These are phyloP conservation scores for Nothopassalora personata DNA, from an alignment of 2,329 filamentous ascomycete genomes.

Conservation along the genomic window DNA sequence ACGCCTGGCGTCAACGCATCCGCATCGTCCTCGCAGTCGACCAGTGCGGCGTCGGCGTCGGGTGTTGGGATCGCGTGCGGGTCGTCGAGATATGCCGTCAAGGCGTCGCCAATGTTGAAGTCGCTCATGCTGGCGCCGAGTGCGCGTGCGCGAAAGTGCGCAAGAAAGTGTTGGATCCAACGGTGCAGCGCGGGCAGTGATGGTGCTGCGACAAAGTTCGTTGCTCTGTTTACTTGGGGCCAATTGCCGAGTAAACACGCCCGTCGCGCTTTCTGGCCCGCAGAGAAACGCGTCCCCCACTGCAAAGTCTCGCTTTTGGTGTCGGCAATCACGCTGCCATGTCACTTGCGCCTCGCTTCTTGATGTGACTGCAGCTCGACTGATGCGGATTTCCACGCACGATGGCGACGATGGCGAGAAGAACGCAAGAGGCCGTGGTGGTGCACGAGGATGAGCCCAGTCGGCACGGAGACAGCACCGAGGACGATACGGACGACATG, in stretches of 20 bases:
- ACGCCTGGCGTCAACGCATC: slow-evolving; percentile 72
- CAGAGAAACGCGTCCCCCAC: not conserved
- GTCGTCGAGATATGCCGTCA: slow-evolving; percentile 96
- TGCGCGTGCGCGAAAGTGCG: slow-evolving; percentile 11
- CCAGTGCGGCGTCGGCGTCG: slow-evolving; percentile 74
- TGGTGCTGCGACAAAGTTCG: not conserved
- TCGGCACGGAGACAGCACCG: slow-evolving; percentile 24
- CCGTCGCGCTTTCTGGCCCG: slow-evolving; percentile 1
- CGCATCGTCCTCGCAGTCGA: slow-evolving; percentile 89
- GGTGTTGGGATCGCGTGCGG: slow-evolving; percentile 75
- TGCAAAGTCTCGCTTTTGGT: not conserved
- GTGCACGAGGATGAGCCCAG: slow-evolving; percentile 20
- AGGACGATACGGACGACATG: slow-evolving; percentile 37
- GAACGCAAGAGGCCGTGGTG: slow-evolving; percentile 17
- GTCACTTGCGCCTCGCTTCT: not conserved
- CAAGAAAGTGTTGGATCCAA: not conserved
- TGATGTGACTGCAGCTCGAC: not conserved
- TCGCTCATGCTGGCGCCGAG: slow-evolving; percentile 57
- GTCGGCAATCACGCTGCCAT: not conserved
- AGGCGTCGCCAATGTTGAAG: slow-evolving; percentile 94
- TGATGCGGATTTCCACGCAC: not conserved
- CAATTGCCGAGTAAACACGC: not conserved
- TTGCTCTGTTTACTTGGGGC: not conserved
- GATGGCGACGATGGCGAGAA: slow-evolving; percentile 21
- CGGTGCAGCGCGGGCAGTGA: not conserved